phyloP scores from a whole-genome alignment of 495 filamentous ascomycete species.

The Geopyxis carbonaria region DNA sequence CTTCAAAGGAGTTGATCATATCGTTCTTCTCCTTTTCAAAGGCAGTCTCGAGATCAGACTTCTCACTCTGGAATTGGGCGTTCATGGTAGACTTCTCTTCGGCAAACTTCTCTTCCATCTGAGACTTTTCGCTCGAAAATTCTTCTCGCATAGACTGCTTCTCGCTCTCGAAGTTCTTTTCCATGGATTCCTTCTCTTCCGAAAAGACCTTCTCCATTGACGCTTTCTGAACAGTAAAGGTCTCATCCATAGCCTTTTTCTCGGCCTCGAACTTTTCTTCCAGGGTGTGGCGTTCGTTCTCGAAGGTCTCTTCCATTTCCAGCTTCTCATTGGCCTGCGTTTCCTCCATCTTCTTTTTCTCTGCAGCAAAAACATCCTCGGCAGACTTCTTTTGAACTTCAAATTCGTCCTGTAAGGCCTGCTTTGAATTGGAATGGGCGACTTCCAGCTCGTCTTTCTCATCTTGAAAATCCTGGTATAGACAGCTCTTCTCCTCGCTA shows the following conservation, averaged over 20 bases:
- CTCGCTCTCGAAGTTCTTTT: constrained; percentile 13
- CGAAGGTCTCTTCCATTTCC: constrained; percentile 10
- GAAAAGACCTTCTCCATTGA: constrained; percentile 14
- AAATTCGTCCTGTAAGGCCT: constrained; percentile 18
- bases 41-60: constrained; percentile 13
- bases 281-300: not conserved
- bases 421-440: constrained; percentile 14
- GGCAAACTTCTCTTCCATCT: constrained; percentile 14
- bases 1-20: constrained; percentile 14
- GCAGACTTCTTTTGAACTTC: constrained; percentile 11
- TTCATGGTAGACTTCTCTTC: constrained; percentile 17
- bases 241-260: constrained; percentile 30
- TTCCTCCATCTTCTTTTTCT: constrained; percentile 26
- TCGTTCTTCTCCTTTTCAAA: constrained; percentile 28
- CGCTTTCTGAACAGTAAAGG: constrained; percentile 25
- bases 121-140: constrained; percentile 10
- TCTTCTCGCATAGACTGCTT: constrained; percentile 16
- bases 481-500: not conserved
- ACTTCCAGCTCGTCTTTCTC: constrained; percentile 12
- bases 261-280: constrained; percentile 16
- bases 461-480: constrained; percentile 6
- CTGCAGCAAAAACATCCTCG: constrained; percentile 25
- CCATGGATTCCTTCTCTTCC: constrained; percentile 16
- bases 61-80: constrained; percentile 18
- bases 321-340: constrained; percentile 26